phyloP scores from a whole-genome alignment of 805 yeast genomes.

The Spencermartinsiella europaea region DNA sequence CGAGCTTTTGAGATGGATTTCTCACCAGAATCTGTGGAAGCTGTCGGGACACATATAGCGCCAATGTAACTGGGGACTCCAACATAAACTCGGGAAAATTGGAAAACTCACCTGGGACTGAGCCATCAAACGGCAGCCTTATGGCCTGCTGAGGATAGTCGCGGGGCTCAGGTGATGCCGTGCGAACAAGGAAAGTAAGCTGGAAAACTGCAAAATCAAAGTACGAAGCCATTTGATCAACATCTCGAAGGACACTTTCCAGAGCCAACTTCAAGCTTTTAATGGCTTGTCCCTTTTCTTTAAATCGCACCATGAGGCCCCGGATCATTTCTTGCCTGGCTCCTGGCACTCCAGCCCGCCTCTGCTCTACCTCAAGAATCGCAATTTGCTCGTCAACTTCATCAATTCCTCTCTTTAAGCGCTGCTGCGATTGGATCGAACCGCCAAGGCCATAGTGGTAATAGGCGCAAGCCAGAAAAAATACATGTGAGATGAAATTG shows the following conservation, averaged over 20 bases:
- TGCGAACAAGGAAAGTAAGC: conserved; percentile 61
- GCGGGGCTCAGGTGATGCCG: conserved; percentile 64
- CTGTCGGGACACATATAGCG: conserved; percentile 48
- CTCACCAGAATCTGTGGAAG: conserved; percentile 50
- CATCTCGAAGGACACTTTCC: conserved; percentile 56
- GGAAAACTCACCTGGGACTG: conserved; percentile 43
- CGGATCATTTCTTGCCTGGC: conserved; percentile 11
- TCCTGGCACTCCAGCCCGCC: conserved; percentile 19
- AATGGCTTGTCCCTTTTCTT: conserved; percentile 36
- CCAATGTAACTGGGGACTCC: conserved; percentile 68
- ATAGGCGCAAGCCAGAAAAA: conserved; percentile 71
- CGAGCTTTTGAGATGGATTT: conserved; percentile 35
- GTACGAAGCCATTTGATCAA: conserved; percentile 54
- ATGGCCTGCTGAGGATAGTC: conserved; percentile 17
- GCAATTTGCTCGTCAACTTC: conserved; percentile 47
- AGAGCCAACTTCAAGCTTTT: conserved; percentile 52
- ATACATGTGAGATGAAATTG: conserved; percentile 93
- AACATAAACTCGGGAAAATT: conserved; percentile 80
- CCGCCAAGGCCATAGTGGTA: conserved; percentile 91
- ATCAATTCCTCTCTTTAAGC: conserved; percentile 45
- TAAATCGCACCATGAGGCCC: conserved; percentile 40
- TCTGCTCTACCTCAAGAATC: conserved; percentile 39
- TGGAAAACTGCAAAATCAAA: conserved; percentile 77
- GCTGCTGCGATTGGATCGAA: conserved; percentile 50
- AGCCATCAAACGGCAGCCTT: conserved; percentile 13